phyloP scores from a whole-genome alignment of 2,329 filamentous ascomycete genomes.

The Calonectria henricotiae region DNA sequence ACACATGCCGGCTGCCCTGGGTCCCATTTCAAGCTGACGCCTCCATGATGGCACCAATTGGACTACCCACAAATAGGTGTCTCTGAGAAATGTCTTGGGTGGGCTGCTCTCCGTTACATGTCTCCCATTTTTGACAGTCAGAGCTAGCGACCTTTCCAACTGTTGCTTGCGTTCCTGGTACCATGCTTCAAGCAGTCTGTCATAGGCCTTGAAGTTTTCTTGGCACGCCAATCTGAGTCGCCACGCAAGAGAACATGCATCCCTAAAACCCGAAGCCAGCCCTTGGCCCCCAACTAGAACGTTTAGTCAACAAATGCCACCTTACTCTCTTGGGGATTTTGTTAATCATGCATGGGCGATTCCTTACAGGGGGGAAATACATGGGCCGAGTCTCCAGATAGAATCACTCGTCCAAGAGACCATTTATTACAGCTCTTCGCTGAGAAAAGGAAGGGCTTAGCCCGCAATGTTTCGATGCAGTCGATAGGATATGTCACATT shows the following conservation, averaged over 20 bases:
- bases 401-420: slow-evolving; percentile 60
- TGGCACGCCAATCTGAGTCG: background rate
- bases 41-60: background rate
- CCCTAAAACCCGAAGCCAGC: background rate
- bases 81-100: background rate
- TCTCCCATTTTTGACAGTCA: background rate
- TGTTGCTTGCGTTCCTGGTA: slow-evolving; percentile 9
- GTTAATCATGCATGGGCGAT: background rate
- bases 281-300: slow-evolving; percentile 1
- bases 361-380: slow-evolving; percentile 64
- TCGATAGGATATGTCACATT: slow-evolving; percentile 50
- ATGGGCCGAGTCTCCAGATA: slow-evolving; percentile 68
- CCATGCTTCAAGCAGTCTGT: background rate
- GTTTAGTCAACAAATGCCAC: background rate
- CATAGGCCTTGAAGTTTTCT: background rate
- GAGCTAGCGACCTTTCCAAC: background rate
- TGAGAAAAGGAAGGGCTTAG: slow-evolving; percentile 61
- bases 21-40: background rate
- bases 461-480: slow-evolving; percentile 65
- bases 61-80: background rate
- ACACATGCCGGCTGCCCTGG: background rate
- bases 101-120: background rate
- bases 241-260: background rate
- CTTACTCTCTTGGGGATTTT: background rate
- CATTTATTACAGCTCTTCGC: slow-evolving; percentile 66